These are phyloP conservation scores for Paramyrothecium sp. DNA, from an alignment of 2,329 filamentous ascomycete genomes.

Conservation along the genomic window DNA sequence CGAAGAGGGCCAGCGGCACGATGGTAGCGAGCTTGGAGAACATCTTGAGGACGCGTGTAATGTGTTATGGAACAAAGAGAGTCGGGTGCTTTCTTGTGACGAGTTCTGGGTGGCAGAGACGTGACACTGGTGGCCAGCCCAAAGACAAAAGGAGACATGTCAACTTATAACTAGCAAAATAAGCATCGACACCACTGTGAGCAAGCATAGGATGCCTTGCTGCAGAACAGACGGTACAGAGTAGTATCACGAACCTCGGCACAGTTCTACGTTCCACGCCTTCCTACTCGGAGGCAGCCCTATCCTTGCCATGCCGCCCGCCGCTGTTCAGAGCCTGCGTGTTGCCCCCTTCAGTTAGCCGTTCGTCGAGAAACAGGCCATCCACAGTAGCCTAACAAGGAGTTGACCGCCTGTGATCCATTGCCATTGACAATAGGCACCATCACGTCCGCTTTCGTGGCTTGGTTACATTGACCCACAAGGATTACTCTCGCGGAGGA, in stretches of 20 bases:
- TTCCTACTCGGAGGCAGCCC: background rate
- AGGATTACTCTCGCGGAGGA: no score
- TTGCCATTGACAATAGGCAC: no score
- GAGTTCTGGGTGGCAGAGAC: background rate
- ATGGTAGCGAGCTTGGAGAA: background rate
- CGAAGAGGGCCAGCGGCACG: background rate
- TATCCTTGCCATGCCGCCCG: no score
- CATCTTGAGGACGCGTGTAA: background rate
- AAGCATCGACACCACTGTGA: background rate
- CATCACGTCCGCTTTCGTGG: no score
- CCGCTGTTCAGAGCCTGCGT: no score
- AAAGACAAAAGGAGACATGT: background rate
- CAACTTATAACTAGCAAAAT: background rate
- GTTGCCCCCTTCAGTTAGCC: no score
- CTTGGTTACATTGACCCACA: no score
- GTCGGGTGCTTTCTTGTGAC: background rate
- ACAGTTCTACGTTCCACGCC: background rate
- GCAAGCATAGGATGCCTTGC: background rate
- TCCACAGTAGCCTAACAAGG: no score
- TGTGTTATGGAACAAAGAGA: background rate
- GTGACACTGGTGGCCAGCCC: background rate
- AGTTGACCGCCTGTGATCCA: no score
- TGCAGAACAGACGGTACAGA: no score
- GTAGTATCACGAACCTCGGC: background rate
- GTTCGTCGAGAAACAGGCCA: no score